Percentiles rank a stretch among this genome's conserved stretches.
Conservation (phyloP, 2,329 filamentous ascomycete genomes). For the Colletotrichum navitas region DNA sequence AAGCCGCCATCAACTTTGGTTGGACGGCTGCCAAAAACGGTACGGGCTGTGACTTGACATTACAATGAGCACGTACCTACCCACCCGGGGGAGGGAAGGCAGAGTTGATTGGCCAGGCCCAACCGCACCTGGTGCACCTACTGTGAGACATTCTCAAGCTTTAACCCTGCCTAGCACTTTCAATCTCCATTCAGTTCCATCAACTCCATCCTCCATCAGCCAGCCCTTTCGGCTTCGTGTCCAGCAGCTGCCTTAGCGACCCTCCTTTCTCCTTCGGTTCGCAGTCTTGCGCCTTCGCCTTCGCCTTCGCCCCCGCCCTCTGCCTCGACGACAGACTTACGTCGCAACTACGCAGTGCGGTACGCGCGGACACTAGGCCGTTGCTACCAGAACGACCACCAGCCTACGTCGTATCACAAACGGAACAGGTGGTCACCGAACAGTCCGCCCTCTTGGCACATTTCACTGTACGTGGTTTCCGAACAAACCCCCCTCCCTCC, state of each 20-base stretch:
- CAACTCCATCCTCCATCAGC: conserved; percentile 16
- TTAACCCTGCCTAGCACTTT: conserved; percentile 6
- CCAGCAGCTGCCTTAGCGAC: conserved; percentile 26
- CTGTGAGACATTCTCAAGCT: conserved; percentile 38
- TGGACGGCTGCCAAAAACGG: conserved; percentile 2
- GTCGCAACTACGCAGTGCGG: conserved; percentile 36
- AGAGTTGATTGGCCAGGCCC: conserved; percentile 26
- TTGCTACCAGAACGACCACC: conserved; percentile 5
- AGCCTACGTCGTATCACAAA: conserved; percentile 20
- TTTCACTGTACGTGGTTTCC: conserved; percentile 16
- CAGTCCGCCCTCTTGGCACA: conserved; percentile 14
- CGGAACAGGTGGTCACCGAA: conserved; percentile 35
- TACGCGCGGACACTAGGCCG: conserved; percentile 41
- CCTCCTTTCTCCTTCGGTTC: conserved; percentile 4
- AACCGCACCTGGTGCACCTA: conserved; percentile 27
- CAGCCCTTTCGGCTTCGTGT: conserved; percentile 25
- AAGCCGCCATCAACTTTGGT: neutral
- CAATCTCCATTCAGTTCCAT: conserved; percentile 10
- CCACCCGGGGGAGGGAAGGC: conserved; percentile 7
- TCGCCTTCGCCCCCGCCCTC: conserved; percentile 1
- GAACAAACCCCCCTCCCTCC: neutral
- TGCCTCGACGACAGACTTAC: conserved; percentile 18
- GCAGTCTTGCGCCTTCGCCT: neutral
- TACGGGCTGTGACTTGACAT: neutral
- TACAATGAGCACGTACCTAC: conserved; percentile 5